Evolutionary conservation across 148 eudicot species (phyloP), one percentile per base, ranked within the genome.

Genomic region (Limonium bicolor): DNA sequence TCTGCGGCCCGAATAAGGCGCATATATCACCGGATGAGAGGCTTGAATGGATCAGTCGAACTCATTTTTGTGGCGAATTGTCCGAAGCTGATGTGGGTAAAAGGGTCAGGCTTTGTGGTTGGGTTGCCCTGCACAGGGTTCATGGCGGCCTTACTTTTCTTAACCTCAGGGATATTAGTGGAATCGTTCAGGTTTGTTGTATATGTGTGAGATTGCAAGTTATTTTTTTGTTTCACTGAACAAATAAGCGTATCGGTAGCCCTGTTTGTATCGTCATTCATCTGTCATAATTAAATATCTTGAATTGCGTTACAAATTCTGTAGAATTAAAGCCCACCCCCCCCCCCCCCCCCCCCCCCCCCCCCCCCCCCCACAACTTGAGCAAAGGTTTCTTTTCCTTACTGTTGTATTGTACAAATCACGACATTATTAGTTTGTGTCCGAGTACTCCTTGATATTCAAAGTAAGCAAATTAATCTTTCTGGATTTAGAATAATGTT

Each of bases 91-190:
- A 88, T 59, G 86, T 77, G 20, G 96, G 92, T 27, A 67, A 56
- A 56, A 63, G 81, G 66, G 94, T 88, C 39, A 67, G 69, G 48
- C 73, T 83, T 8, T 88, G 96, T 40, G 96, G 96, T 36, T 83
- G 96, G 96, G 94, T 88, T 34, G 96, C 86, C 3, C 76, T 80
- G 36, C 94, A 80, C 30, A 71, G 96, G 46, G 59, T 77, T 18
- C 94, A 88, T 47, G 83, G 83, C 10, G 83, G 92, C 1, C 78
- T 88, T 21, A 80, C 92, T 38, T 88, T 88, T 52, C 41, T 88
- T 20, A 80, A 41, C 54, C 77, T 88, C n/a, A 55, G 96, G 40
- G 94, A 88, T 27, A 83, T 83, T 11, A 46, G 86, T 37, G 96
- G 96, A 32, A 66, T 80, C 51, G 71, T 88, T 55, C 96, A 83